Evolutionary conservation across 139 green algal species (phyloP), one percentile per base, ranked within the genome.

Genomic region (Auxenochlorella pyrenoidosa): DNA sequence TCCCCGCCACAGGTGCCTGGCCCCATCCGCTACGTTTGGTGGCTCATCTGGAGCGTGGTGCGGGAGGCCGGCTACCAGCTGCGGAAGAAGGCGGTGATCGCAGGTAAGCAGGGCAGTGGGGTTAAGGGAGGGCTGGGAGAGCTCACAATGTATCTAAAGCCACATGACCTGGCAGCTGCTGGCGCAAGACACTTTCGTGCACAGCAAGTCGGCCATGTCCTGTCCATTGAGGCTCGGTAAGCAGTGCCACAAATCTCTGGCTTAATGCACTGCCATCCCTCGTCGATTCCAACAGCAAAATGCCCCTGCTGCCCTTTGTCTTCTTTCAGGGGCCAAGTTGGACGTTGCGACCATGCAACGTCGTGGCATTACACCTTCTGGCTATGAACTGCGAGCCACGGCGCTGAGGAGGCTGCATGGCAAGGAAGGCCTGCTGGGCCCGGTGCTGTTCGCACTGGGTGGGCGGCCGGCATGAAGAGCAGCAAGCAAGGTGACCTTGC

Each of bases 1-100:
- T 44, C 73, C 10, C 41, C 60, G 73, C 66, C 68, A 26, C 80
- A 85, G 80, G 21, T 91, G 1, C 88, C 88, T 44, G 84, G 68
- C 16, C 88, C 88, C 72, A 4, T 91, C 5, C 59, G 87, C 32
- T 91, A 87, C 68, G 3, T 91, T 0, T 80, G 77, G 32, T 89
- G 54, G 32, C 40, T 66, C 22, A 32, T 78, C 2, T 76, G 43
- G 40, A 18, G n/a, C 41, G 34, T 78, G 24, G 28, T 66, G 22
- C 21, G 47, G 43, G 65, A 51, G 34, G 65, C 22, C 2, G 34
- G 32, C 43, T 66, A 79, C 40, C 41, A 66, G n/a, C 44, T 78
- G 82, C 32, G 43, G n/a, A 86, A 86, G 44, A 47, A 38, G 43
- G 66, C 82, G 4, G 82, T 86, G 41, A 26, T 86, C 16, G 82